Conservation (phyloP, 208 protist genomes). For the Leishmania tarentolae region DNA sequence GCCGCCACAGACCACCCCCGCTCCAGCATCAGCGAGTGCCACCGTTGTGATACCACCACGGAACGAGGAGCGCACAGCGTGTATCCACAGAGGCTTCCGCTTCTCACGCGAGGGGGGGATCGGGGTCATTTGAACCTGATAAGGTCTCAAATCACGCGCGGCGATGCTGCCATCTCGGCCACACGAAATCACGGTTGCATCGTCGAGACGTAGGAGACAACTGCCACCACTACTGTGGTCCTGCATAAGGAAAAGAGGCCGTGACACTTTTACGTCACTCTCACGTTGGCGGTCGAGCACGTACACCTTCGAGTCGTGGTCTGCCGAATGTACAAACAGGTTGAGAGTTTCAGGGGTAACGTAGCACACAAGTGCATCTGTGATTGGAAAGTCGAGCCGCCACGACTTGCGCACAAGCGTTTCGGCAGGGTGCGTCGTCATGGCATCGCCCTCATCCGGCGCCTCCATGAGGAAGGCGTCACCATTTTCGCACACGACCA, state of each 20-base stretch:
- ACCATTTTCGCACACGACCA: conserved; percentile 61
- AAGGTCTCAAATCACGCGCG: conserved; percentile 67
- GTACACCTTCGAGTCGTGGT: conserved; percentile 89
- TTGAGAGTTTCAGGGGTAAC: conserved; percentile 55
- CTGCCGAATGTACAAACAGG: conserved; percentile 71
- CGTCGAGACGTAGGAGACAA: conserved; percentile 39
- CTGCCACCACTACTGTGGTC: conserved; percentile 75
- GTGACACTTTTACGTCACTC: conserved; percentile 53
- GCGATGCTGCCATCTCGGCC: conserved; percentile 67
- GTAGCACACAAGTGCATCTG: conserved; percentile 53
- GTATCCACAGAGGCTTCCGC: conserved; percentile 50
- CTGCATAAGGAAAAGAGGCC: conserved; percentile 75
- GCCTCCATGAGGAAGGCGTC: conserved; percentile 60
- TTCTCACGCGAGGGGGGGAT: conserved; percentile 85
- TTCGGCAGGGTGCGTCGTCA: conserved; percentile 33
- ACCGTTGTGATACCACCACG: conserved; percentile 51
- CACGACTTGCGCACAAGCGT: conserved; percentile 60
- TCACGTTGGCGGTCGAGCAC: conserved; percentile 66
- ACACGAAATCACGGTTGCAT: conserved; percentile 54
- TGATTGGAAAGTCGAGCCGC: conserved; percentile 81
- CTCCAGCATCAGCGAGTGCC: conserved; percentile 22
- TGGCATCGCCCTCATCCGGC: conserved; percentile 26
- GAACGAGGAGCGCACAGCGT: conserved; percentile 44
- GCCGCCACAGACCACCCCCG: conserved; percentile 24
- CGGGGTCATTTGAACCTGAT: conserved; percentile 57